Base-by-base conservation (phyloP, 257 asterid species). In the Solanum acaule region DNA sequence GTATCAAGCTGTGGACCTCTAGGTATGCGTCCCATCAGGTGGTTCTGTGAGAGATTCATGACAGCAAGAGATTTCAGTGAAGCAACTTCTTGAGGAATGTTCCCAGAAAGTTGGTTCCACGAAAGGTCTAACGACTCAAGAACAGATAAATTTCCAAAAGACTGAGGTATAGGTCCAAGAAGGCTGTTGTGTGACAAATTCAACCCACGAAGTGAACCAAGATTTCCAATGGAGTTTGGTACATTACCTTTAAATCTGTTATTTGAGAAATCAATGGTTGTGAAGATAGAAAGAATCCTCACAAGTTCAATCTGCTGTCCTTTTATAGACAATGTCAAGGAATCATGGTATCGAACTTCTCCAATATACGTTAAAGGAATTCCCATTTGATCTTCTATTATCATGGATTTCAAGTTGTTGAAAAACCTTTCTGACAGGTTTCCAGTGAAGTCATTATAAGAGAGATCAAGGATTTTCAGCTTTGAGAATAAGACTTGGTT, bases 381-480 rank as follows among this genome's bases (percentile, higher is more conserved):
- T 6, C 65, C 40, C 35, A 8, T 63, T 34, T 18, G 44, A 27
- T 75, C 77, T 52, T 67, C 59, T 9, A 42, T 87, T 84, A 14
- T 87, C 90, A 91, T 89, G 33, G 81, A 89, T n/a, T 52, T 22
- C 16, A 91, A 88, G 18, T 73, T 63, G 23, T 33, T 67, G 68
- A 91, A 87, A 22, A 82, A 42, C 37, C 31, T 61, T 29, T 16
- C 44, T 5, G 90, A 87, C 75, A 91, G 8, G 56, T 18, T 71
- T 7, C 93, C 92, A 37, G 46, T 87, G 84, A 91, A 88, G 10
- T 34, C 70, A 87, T 91, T 91, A 14, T 38, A 22, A 13, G 91
- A 90, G 46, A 90, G 88, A 73, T 91, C 91, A 61, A 91, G 49
- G 56, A 91, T 82, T 88, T 75, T 65, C n/a, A 91, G 44, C 13